A percentile compares a stretch with the other conserved stretches of the same genome.
Evolutionary conservation across 139 green algal genomes (phyloP).

Genomic region (Desmodesmus armatus): DNA sequence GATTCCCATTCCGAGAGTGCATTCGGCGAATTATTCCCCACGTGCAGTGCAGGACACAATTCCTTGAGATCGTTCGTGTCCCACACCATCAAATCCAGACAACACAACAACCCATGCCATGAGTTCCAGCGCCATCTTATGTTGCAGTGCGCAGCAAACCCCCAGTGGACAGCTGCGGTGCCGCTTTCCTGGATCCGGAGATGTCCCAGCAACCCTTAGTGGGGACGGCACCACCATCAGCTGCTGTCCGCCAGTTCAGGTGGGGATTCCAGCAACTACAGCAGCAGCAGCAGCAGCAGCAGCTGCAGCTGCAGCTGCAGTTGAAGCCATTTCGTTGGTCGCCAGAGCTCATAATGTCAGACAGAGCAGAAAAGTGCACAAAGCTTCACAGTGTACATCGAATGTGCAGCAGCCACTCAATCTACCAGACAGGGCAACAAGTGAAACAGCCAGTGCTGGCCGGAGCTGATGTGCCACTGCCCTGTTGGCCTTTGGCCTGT

Average conservation of each 20-base stretch:
- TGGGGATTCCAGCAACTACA: background rate
- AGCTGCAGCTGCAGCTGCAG: no score
- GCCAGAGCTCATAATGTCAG: no score
- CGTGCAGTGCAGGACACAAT: background rate
- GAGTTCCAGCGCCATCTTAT: background rate
- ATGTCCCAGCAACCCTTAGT: background rate
- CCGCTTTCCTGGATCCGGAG: background rate
- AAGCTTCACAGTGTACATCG: no score
- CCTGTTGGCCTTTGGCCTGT: no score
- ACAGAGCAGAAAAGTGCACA: no score
- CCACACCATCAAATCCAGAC: background rate
- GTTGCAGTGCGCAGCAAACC: background rate
- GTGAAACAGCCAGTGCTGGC: no score
- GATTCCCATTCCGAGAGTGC: no score
- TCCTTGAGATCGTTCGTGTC: background rate
- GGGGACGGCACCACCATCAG: background rate
- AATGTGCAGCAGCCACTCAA: no score
- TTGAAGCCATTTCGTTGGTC: no score
- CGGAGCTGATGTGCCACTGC: no score
- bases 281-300: background rate
- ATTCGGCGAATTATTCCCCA: background rate
- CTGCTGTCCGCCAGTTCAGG: background rate
- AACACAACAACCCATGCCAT: background rate
- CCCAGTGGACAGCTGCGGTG: background rate
- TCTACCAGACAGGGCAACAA: no score